Evolutionary conservation across 192 early-diverging fungal species (phyloP).

Genomic region (Spinellus fusiger): DNA sequence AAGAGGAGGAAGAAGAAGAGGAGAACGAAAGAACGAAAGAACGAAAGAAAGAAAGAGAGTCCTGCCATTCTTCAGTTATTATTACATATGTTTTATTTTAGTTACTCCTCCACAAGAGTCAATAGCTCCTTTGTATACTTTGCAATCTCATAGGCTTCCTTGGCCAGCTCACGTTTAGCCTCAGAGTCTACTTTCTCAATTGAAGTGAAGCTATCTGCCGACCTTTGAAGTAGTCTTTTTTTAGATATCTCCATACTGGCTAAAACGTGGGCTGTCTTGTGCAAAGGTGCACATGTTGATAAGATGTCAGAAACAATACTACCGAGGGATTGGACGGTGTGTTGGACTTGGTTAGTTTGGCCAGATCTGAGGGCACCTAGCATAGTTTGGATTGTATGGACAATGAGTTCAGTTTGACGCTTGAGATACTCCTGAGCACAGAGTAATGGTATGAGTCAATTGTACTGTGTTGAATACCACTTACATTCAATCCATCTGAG

Average conservation of each 20-base stretch:
- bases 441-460: constrained; percentile 2
- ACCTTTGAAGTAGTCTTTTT: constrained; percentile 52
- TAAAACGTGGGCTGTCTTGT: constrained; percentile 48
- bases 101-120: constrained; percentile 52
- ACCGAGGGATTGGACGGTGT: constrained; percentile 24
- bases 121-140: constrained; percentile 83
- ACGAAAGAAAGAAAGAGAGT: neutral
- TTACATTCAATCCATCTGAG: neutral
- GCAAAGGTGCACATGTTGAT: constrained; percentile 32
- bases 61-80: neutral
- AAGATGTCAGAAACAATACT: constrained; percentile 40
- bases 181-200: constrained; percentile 50
- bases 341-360: constrained; percentile 31
- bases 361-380: constrained; percentile 50
- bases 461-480: constrained; percentile 46
- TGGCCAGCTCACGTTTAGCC: constrained; percentile 79
- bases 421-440: constrained; percentile 54
- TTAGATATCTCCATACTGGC: constrained; percentile 48
- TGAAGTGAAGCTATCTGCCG: constrained; percentile 37
- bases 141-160: constrained; percentile 84
- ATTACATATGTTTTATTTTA: neutral
- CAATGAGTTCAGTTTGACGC: constrained; percentile 65
- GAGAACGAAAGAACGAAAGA: neutral
- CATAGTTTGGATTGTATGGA: constrained; percentile 67
- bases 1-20: no score